Evolutionary conservation across 768 basidiomycete species (phyloP).

Genomic region (Auricularia auricula-judae): DNA sequence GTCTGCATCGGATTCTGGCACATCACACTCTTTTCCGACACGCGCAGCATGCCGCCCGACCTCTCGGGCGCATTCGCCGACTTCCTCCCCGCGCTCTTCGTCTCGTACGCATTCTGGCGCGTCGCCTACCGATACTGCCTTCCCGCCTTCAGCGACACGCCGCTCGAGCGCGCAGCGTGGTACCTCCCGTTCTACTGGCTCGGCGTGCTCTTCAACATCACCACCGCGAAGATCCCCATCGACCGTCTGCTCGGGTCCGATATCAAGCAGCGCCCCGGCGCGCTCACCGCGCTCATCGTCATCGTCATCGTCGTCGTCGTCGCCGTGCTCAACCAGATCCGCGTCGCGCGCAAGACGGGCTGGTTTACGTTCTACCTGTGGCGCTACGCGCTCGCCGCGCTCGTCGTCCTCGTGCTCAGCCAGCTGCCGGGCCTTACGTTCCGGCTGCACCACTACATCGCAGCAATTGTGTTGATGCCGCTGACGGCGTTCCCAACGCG

Average conservation of each 20-base stretch:
- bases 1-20: slow-evolving; percentile 85
- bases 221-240: slow-evolving; percentile 63
- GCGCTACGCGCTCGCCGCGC: slow-evolving; percentile 62
- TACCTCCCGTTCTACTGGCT: slow-evolving; percentile 74
- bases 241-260: slow-evolving; percentile 63
- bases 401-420: slow-evolving; percentile 54
- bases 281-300: slow-evolving; percentile 55
- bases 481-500: slow-evolving; percentile 75
- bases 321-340: slow-evolving; percentile 60
- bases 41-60: slow-evolving; percentile 51
- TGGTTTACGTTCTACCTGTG: slow-evolving; percentile 67
- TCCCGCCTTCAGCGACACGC: slow-evolving; percentile 53
- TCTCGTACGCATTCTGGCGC: slow-evolving; percentile 72
- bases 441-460: slow-evolving; percentile 75
- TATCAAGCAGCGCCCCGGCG: slow-evolving; percentile 52
- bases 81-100: slow-evolving; percentile 70
- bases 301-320: slow-evolving; percentile 50
- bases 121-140: slow-evolving; percentile 63
- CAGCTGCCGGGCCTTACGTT: slow-evolving; percentile 58
- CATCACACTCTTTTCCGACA: slow-evolving; percentile 67
- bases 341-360: slow-evolving; percentile 77
- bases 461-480: slow-evolving; percentile 63
- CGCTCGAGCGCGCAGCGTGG: slow-evolving; percentile 62
- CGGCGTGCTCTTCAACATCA: slow-evolving; percentile 64
- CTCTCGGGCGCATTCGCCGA: slow-evolving; percentile 62